phyloP scores from a whole-genome alignment of 2,329 filamentous ascomycete species.

The Bipolaris zeicola region DNA sequence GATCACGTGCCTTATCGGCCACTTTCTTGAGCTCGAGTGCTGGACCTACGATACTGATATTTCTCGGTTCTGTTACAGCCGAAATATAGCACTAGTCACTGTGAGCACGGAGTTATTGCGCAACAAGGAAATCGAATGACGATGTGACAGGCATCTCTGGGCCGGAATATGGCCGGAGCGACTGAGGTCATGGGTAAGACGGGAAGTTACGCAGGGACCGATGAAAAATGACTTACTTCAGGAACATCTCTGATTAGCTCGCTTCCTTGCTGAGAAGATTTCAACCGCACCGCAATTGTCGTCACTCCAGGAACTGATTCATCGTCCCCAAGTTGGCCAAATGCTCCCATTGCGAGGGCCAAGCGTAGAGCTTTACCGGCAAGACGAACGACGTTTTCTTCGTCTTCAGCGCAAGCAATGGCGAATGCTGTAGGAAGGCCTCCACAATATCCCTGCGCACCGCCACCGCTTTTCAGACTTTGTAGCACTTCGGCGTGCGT shows the following conservation, averaged over 20 bases:
- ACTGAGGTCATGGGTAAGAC: not conserved
- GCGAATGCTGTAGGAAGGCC: slow-evolving; percentile 18
- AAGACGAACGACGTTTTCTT: slow-evolving; percentile 19
- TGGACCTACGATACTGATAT: slow-evolving; percentile 28
- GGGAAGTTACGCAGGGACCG: not conserved
- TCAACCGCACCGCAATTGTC: slow-evolving; percentile 26
- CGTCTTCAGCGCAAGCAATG: slow-evolving; percentile 21
- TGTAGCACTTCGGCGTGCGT: slow-evolving; percentile 18
- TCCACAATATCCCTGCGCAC: slow-evolving; percentile 24
- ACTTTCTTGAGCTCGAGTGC: slow-evolving; percentile 17
- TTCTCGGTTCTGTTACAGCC: slow-evolving; percentile 30
- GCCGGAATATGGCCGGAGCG: not conserved
- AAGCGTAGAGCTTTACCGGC: slow-evolving; percentile 18
- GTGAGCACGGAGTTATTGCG: slow-evolving; percentile 4
- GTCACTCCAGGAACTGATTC: slow-evolving; percentile 18
- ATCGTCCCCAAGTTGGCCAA: slow-evolving; percentile 23
- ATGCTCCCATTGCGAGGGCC: slow-evolving; percentile 17
- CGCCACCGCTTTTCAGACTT: slow-evolving; percentile 17
- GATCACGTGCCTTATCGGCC: slow-evolving; percentile 11
- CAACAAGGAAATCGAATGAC: too few species aligned
- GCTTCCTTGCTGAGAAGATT: slow-evolving; percentile 18
- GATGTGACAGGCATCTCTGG: not conserved
- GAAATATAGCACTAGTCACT: slow-evolving; percentile 23
- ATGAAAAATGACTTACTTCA: slow-evolving; percentile 18
- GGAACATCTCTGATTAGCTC: slow-evolving; percentile 23